Conservation (phyloP, 2,329 filamentous ascomycete genomes). For the Chrysosphaeria jannelii region DNA sequence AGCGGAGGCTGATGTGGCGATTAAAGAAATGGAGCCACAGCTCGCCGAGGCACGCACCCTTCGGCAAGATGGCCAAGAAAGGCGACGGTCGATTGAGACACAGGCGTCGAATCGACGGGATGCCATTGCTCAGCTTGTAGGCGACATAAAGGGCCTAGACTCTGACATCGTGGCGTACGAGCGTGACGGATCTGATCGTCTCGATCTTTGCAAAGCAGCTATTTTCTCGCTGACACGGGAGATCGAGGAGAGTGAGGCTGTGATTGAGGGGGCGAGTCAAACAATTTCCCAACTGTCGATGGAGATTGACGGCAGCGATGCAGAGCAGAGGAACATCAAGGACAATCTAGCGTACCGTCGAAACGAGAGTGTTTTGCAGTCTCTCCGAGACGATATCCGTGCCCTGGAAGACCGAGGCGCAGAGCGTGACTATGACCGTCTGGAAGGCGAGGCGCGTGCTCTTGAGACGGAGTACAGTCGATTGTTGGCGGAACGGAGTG, state of each 20-base stretch:
- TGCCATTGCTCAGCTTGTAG: slow-evolving; percentile 40
- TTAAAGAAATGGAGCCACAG: slow-evolving; percentile 44
- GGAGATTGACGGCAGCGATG: slow-evolving; percentile 48
- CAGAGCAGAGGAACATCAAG: slow-evolving; percentile 57
- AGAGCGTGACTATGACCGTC: slow-evolving; percentile 49
- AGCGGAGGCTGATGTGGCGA: slow-evolving; percentile 35
- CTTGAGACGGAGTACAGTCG: slow-evolving; percentile 38
- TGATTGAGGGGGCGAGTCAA: slow-evolving; percentile 33
- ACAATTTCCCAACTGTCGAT: slow-evolving; percentile 51
- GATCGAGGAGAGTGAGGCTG: slow-evolving; percentile 32
- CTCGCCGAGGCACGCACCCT: slow-evolving; percentile 45
- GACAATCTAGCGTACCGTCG: slow-evolving; percentile 75
- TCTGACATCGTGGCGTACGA: slow-evolving; percentile 57
- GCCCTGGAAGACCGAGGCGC: slow-evolving; percentile 54
- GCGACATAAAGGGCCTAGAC: slow-evolving; percentile 46
- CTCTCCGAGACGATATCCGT: slow-evolving; percentile 35
- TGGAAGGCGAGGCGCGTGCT: slow-evolving; percentile 34
- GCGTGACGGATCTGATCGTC: slow-evolving; percentile 39
- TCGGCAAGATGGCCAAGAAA: slow-evolving; percentile 45
- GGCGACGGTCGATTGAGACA: slow-evolving; percentile 42
- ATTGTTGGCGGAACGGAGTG: slow-evolving; percentile 40
- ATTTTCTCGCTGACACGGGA: slow-evolving; percentile 36
- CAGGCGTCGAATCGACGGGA: slow-evolving; percentile 40
- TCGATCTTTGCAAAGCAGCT: slow-evolving; percentile 37
- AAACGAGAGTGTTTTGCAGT: slow-evolving; percentile 35